Conservation (phyloP, 176 grass and related monocot species). For the Rhynchospora pubera region DNA sequence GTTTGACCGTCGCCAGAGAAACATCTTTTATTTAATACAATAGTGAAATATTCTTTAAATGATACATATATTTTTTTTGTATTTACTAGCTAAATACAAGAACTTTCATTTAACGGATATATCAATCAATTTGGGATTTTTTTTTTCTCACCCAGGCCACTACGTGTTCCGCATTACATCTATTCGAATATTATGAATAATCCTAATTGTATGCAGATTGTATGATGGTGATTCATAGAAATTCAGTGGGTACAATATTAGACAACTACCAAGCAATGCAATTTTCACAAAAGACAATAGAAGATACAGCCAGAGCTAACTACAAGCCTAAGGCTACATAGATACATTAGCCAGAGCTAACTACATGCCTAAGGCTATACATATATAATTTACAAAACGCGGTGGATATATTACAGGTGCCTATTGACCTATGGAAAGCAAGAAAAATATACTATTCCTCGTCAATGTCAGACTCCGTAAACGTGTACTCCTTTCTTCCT, state of each 20-base stretch:
- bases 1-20: too few relatives aligned
- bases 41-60: too few relatives aligned
- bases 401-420: background rate
- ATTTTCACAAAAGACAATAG: background rate
- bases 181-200: too few relatives aligned
- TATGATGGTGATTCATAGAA: background rate
- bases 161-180: too few relatives aligned
- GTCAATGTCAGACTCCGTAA: constrained; percentile 46
- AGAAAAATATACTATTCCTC: background rate
- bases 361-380: background rate
- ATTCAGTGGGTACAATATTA: background rate
- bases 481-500: constrained; percentile 59
- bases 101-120: too few relatives aligned
- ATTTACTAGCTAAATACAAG: too few relatives aligned
- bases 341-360: background rate
- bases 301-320: background rate
- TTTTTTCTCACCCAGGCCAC: too few relatives aligned
- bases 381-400: background rate
- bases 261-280: background rate
- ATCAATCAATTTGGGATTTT: too few relatives aligned
- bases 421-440: too few relatives aligned
- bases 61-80: too few relatives aligned
- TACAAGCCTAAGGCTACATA: background rate
- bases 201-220: background rate
- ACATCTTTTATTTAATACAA: too few relatives aligned